These are phyloP conservation scores for Candida tetrigidarum DNA, from an alignment of 1,139 yeast species.

Conservation along the genomic window DNA sequence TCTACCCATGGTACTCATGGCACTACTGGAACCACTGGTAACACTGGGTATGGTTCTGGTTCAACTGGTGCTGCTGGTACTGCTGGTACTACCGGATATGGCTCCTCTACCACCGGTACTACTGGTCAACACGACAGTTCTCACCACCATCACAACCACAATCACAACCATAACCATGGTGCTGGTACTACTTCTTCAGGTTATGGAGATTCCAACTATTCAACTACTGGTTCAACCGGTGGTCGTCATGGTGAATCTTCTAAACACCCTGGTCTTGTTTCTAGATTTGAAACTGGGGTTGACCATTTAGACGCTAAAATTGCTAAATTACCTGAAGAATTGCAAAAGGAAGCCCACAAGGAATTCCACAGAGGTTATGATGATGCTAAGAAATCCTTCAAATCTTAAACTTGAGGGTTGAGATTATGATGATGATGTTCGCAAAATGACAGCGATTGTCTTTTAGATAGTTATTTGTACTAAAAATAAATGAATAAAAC, in stretches of 20 bases:
- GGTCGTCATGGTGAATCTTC: not conserved
- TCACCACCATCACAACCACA: not conserved
- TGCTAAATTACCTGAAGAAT: constrained; percentile 33
- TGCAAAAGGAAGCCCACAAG: constrained; percentile 37
- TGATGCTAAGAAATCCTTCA: constrained; percentile 26
- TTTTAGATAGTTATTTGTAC: constrained; percentile 1
- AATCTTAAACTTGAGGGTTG: constrained; percentile 1
- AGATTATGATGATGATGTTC: not conserved
- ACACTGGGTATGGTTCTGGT: constrained; percentile 14
- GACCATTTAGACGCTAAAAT: constrained; percentile 32
- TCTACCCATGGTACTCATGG: not conserved
- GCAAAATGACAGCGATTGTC: not conserved
- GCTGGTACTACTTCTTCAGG: not conserved
- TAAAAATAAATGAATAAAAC: not conserved
- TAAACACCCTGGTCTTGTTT: constrained; percentile 6
- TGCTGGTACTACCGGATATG: not conserved
- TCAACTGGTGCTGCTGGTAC: not conserved
- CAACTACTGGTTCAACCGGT: not conserved
- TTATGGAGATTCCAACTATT: constrained; percentile 3
- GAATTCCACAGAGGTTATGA: constrained; percentile 40
- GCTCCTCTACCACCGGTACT: not conserved
- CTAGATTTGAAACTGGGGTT: constrained; percentile 8
- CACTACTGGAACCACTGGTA: not conserved
- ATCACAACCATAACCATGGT: not conserved
- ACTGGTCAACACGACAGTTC: not conserved